Conservation (phyloP, 371 early-diverging fungal species). For the Mucor piriformis region DNA sequence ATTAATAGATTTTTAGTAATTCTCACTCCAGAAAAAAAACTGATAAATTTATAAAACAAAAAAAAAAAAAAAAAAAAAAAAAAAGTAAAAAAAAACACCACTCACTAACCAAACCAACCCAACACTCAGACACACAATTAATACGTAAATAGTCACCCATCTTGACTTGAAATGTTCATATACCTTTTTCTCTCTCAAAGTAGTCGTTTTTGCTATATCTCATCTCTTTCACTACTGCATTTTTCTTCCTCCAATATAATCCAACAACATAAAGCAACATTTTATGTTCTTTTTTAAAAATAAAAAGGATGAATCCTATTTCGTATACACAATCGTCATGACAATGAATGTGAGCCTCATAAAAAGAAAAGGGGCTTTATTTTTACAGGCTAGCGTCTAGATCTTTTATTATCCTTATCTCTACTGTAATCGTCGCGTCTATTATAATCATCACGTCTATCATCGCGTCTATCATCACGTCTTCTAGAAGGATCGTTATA, state of each 20-base stretch:
- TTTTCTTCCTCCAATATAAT: too few relatives aligned
- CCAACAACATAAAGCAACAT: too few relatives aligned
- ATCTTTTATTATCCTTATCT: slow-evolving; percentile 4
- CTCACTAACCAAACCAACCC: background rate
- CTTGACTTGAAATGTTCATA: background rate
- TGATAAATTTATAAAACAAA: too few relatives aligned
- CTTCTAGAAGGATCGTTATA: slow-evolving; percentile 11
- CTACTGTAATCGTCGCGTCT: background rate
- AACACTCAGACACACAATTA: background rate
- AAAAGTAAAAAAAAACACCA: background rate
- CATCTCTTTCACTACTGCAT: background rate
- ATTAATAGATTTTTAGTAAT: background rate
- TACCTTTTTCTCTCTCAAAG: slow-evolving; percentile 6
- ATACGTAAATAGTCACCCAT: background rate
- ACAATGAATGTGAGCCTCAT: too few relatives aligned
- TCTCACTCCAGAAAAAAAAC: too few relatives aligned
- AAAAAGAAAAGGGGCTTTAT: background rate
- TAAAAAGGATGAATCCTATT: background rate
- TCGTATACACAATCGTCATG: background rate
- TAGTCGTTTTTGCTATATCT: background rate
- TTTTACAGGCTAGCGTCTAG: background rate
- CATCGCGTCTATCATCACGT: slow-evolving; percentile 7
- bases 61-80: background rate
- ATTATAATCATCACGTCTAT: slow-evolving; percentile 4
- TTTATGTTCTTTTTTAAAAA: background rate